These are phyloP conservation scores for Paraconiothyrium brasiliense DNA, from an alignment of 2,329 filamentous ascomycete species.

Conservation along the genomic window DNA sequence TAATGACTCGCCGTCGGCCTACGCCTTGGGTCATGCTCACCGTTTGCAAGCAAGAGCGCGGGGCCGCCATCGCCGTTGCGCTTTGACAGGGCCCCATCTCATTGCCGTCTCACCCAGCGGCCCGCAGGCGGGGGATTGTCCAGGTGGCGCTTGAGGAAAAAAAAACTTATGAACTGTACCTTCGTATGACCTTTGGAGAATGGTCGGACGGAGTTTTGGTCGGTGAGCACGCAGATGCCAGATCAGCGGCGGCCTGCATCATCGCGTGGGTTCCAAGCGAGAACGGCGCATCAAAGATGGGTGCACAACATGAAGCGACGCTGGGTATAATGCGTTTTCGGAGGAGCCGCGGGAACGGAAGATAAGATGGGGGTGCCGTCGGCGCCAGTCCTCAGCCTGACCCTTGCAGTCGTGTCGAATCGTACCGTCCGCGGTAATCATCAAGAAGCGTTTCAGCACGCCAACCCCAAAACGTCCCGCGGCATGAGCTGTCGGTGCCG, in stretches of 20 bases:
- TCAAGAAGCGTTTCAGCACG: not conserved
- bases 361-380: not conserved
- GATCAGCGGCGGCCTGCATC: constrained; percentile 8
- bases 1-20: constrained; percentile 6
- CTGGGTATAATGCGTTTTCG: not conserved
- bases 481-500: not conserved
- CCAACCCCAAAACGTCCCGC: not conserved
- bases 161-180: not conserved
- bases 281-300: not conserved
- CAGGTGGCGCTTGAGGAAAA: not conserved
- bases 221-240: not conserved
- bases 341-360: not conserved
- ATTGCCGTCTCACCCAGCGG: constrained; percentile 11
- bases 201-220: not conserved
- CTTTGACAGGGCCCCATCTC: not conserved
- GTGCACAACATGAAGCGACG: not conserved
- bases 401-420: not conserved
- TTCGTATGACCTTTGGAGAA: not conserved
- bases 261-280: constrained; percentile 3
- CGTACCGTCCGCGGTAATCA: not conserved
- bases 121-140: not conserved
- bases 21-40: not conserved
- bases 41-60: not conserved
- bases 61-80: not conserved
- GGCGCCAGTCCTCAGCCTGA: not conserved